Evolutionary conservation across 2,329 filamentous ascomycete genomes (phyloP).

Genomic region (Aspergillus fumigatus): DNA sequence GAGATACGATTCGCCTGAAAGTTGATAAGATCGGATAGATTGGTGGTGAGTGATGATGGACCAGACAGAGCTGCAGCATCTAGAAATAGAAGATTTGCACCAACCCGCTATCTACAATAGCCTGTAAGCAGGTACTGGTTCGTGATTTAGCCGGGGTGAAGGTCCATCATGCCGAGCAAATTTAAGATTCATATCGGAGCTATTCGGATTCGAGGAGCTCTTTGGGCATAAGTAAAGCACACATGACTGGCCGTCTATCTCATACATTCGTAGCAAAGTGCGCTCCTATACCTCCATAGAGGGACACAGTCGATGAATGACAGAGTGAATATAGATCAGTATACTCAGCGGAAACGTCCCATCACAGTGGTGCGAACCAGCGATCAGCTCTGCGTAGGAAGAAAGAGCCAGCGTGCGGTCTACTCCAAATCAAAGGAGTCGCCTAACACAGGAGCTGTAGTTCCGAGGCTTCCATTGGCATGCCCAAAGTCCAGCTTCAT

Average conservation of each 20-base stretch:
- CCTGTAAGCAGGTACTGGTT: too few relatives aligned
- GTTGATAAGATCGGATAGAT: too few relatives aligned
- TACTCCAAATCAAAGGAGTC: slow-evolving; percentile 6
- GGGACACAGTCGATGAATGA: background rate
- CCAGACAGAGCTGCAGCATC: too few relatives aligned
- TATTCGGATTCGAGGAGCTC: background rate
- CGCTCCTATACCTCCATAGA: background rate
- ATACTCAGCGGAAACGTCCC: background rate
- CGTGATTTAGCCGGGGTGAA: too few relatives aligned
- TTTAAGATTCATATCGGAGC: background rate
- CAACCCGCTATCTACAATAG: too few relatives aligned
- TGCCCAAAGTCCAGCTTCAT: slow-evolving; percentile 76
- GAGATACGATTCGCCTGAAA: too few relatives aligned
- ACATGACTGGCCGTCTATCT: background rate
- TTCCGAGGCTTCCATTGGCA: slow-evolving; percentile 16
- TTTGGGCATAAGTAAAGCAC: background rate
- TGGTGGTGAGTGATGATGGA: too few relatives aligned
- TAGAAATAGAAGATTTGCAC: too few relatives aligned
- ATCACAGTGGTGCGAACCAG: background rate
- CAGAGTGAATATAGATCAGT: too few relatives aligned
- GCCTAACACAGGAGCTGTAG: background rate
- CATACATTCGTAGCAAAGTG: background rate
- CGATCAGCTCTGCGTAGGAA: background rate
- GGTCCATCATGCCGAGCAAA: too few relatives aligned
- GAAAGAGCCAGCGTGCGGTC: background rate